These are phyloP conservation scores for Russula sp. DNA, from an alignment of 768 basidiomycete genomes.

Conservation along the genomic window DNA sequence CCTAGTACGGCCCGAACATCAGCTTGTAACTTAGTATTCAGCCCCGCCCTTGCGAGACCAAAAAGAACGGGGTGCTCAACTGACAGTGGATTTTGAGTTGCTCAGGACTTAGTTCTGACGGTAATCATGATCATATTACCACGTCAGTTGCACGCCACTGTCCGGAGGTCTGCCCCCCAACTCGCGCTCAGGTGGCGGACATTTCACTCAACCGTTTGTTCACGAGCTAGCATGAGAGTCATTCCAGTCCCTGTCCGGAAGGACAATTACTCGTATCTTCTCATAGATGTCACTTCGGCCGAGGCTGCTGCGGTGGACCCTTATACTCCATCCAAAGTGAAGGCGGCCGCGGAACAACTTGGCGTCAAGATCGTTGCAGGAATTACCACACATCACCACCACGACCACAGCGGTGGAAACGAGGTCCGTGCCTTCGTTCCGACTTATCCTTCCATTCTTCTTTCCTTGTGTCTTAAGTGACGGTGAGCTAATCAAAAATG, in stretches of 20 bases:
- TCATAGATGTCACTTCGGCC: slow-evolving; percentile 62
- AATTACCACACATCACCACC: slow-evolving; percentile 90
- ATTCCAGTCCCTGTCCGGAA: slow-evolving; percentile 71
- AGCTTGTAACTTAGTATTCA: too few relatives aligned
- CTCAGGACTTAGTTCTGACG: too few relatives aligned
- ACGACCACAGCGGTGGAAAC: slow-evolving; percentile 88
- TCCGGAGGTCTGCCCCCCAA: neutral
- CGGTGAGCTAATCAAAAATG: neutral
- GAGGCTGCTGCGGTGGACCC: slow-evolving; percentile 78
- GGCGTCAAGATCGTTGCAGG: slow-evolving; percentile 63
- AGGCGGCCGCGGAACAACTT: slow-evolving; percentile 52
- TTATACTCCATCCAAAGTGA: slow-evolving; percentile 67
- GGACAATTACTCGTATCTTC: slow-evolving; percentile 83
- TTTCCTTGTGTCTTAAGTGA: neutral
- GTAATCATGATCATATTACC: neutral
- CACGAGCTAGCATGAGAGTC: slow-evolving; percentile 52
- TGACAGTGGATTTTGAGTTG: too few relatives aligned
- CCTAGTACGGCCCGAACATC: too few relatives aligned
- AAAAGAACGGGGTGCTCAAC: too few relatives aligned
- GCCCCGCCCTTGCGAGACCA: too few relatives aligned
- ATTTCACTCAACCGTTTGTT: slow-evolving; percentile 25
- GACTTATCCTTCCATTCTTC: neutral
- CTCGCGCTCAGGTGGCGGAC: neutral
- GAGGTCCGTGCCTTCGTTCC: slow-evolving; percentile 42
- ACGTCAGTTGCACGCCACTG: neutral